A percentile compares a stretch with the other conserved stretches of the same genome.
phyloP scores from a whole-genome alignment of 139 green algal genomes.

The Zygnema cylindricum region DNA sequence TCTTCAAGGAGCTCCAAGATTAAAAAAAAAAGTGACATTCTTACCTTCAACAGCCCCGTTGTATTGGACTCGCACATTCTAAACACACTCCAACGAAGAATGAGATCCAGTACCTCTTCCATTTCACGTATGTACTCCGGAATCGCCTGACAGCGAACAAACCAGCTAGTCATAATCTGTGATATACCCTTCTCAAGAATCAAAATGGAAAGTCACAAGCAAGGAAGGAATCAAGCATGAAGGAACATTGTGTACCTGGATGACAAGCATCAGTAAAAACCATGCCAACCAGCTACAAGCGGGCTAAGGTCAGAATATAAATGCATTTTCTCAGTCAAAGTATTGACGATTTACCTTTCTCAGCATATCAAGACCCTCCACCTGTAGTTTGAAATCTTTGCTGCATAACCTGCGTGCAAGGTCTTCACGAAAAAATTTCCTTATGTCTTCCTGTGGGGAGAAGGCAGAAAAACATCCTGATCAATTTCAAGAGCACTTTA shows the following conservation, averaged over 20 bases:
- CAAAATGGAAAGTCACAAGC: too few species aligned
- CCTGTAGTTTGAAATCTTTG: conserved; percentile 65
- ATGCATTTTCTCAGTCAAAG: too few species aligned
- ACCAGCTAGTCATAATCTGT: too few species aligned
- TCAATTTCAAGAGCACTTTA: too few species aligned
- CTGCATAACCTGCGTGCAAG: conserved; percentile 58
- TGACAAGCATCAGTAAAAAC: too few species aligned
- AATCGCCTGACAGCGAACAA: neutral
- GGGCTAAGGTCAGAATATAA: too few species aligned
- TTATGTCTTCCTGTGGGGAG: conserved; percentile 39
- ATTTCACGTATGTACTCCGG: conserved; percentile 10
- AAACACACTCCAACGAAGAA: conserved; percentile 83
- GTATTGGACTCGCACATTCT: conserved; percentile 75
- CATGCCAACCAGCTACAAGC: too few species aligned
- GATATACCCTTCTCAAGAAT: too few species aligned
- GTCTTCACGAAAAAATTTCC: conserved; percentile 59
- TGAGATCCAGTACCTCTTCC: conserved; percentile 73
- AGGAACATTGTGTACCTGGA: too few species aligned
- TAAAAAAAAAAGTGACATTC: too few species aligned
- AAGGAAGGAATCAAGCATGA: too few species aligned
- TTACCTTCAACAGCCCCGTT: conserved; percentile 54
- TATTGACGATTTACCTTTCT: conserved; percentile 33
- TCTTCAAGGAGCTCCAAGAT: too few species aligned
- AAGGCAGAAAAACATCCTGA: neutral
- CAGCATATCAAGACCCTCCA: conserved; percentile 45